These are phyloP conservation scores for Panicum miliaceum DNA, from an alignment of 176 grass and related monocot genomes.

Conservation along the genomic window DNA sequence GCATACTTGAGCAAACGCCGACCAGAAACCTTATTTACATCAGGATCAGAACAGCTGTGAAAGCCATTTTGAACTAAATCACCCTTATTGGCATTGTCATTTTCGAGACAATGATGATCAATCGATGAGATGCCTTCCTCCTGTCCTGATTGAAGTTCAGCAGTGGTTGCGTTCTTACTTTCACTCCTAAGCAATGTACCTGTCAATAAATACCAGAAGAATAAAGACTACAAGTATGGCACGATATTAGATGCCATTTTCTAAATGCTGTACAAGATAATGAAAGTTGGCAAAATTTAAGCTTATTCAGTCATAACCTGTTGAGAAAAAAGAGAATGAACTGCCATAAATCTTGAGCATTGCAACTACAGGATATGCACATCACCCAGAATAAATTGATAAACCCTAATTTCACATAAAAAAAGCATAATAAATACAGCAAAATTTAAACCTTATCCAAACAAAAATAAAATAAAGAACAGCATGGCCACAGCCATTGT, in stretches of 20 bases:
- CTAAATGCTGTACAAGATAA: background rate
- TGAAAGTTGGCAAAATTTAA: background rate
- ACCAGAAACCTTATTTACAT: conserved; percentile 21
- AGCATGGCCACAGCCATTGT: background rate
- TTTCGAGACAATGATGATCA: conserved; percentile 46
- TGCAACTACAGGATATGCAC: background rate
- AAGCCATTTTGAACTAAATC: conserved; percentile 57
- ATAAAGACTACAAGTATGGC: conserved; percentile 35
- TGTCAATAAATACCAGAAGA: conserved; percentile 50
- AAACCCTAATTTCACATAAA: background rate
- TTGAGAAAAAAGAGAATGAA: background rate
- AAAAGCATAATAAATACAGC: conserved; percentile 8
- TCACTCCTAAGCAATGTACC: conserved; percentile 45
- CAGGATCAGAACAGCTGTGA: conserved; percentile 24
- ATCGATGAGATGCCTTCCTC: conserved; percentile 48
- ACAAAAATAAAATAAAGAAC: conserved; percentile 8
- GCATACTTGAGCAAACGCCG: conserved; percentile 54
- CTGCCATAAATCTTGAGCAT: background rate
- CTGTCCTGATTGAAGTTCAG: conserved; percentile 32
- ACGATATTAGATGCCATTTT: conserved; percentile 2
- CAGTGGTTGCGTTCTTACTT: conserved; percentile 38
- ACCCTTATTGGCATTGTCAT: conserved; percentile 40
- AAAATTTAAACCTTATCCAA: conserved; percentile 1
- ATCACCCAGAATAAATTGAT: background rate
- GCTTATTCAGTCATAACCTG: background rate